These are phyloP conservation scores for Fraxinus cuspidata DNA, from an alignment of 257 asterid species.

Conservation along the genomic window DNA sequence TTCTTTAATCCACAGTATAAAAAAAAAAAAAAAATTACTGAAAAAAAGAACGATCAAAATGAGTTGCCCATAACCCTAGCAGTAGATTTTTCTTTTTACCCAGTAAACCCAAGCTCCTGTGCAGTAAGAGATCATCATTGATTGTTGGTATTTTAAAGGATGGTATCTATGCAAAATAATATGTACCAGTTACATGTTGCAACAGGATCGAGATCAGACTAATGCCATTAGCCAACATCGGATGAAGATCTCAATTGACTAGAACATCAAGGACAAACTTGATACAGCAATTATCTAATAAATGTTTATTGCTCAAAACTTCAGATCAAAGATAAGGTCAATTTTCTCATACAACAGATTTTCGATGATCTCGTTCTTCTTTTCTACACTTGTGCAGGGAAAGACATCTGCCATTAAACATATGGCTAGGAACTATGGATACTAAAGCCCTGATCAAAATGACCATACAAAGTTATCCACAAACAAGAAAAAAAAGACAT, in stretches of 20 bases:
- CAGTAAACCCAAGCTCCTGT: neutral
- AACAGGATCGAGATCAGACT: too few species aligned
- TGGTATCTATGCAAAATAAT: neutral
- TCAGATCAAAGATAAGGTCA: neutral
- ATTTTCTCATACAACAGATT: neutral
- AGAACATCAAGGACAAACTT: neutral
- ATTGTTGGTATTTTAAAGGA: neutral
- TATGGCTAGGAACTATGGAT: neutral
- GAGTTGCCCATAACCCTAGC: neutral
- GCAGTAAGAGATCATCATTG: neutral
- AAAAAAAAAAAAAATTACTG: neutral
- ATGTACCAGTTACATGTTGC: neutral
- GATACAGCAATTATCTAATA: neutral
- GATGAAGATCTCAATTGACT: neutral
- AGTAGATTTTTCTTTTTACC: neutral
- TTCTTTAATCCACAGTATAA: neutral
- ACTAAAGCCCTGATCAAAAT: neutral
- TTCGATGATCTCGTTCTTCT: neutral
- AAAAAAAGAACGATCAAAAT: neutral
- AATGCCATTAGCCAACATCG: neutral
- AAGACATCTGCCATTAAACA: neutral
- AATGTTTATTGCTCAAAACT: neutral
- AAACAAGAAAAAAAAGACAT: neutral
- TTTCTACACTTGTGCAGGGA: neutral
- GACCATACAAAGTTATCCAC: neutral